Base-by-base conservation (phyloP, 2,329 filamentous ascomycete genomes). In the Fusarium lateritium region DNA sequence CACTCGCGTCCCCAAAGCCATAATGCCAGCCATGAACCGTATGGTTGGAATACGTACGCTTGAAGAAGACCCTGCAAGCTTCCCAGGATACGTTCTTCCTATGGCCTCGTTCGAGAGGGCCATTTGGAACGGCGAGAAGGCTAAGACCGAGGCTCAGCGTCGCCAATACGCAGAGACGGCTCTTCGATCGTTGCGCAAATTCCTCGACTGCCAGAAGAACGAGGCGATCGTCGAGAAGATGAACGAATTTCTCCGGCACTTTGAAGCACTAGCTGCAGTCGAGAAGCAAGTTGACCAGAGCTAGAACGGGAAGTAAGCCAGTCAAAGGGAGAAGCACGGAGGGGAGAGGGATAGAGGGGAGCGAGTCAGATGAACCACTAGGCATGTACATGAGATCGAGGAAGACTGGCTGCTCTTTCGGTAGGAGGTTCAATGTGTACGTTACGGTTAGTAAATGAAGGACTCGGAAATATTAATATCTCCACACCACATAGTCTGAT, bases 71-170 rank as follows among this genome's bases (percentile, higher is more conserved):
- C 53, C 58, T 1, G 2, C 44, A 2, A 51, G 44, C n/a, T 44
- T 1, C 1, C 44, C 54, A 0, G 39, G 39, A 1, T 59, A 59
- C 9, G 5, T 59, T 0, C 45, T 36, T 7, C 5, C 44, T 2
- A 62, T 62, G 40, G 58, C 26, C 3, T 45, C 54, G 1, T 62
- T 59, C 7, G 39, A 61, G 21, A 55, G 7, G 14, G 56, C 56
- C 3, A 5, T 60, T 17, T 36, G 21, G 42, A 46, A 46, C 5
- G 42, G 34, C 0, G 36, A 40, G 5, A 46, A 40, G 7, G 42
- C 34, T 9, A 47, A 22, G 4, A 22, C 19, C 6, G 51, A 56
- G 1, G 22, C 7, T 7, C 4, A 45, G 21, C 24, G 24, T 1
- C 7, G 24, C 2, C 33, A 46, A 4, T 52, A 40, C 0, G 58